A percentile compares a stretch with the other conserved stretches of the same genome.
These are phyloP conservation scores for Zygnema cylindricum DNA, from an alignment of 139 green algal genomes.

Conservation along the genomic window DNA sequence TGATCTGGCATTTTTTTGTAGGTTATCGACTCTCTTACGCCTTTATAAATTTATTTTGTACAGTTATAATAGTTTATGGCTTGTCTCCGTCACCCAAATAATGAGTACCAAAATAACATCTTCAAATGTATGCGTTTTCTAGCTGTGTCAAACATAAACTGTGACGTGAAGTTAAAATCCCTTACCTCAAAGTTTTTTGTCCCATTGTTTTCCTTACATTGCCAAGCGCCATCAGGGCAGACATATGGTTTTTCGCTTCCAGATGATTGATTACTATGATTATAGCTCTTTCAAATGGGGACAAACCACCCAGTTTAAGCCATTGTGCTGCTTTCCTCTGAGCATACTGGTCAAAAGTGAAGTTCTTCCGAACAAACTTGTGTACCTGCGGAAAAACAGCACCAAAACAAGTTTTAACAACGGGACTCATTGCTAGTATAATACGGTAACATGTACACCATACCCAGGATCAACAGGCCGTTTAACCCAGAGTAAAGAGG, in stretches of 20 bases:
- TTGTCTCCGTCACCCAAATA: too few relatives aligned
- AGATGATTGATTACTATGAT: not conserved
- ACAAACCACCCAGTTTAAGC: not conserved
- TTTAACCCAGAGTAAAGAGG: slow-evolving; percentile 6
- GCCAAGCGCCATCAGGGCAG: not conserved
- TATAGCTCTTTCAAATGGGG: slow-evolving; percentile 7
- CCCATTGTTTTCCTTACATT: not conserved
- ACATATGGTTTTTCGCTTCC: not conserved
- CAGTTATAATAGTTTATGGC: too few relatives aligned
- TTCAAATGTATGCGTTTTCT: too few relatives aligned
- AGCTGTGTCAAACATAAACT: too few relatives aligned
- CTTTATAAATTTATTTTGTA: too few relatives aligned
- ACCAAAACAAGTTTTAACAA: too few relatives aligned
- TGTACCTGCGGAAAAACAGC: slow-evolving; percentile 22
- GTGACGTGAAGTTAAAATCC: too few relatives aligned
- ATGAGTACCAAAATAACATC: too few relatives aligned
- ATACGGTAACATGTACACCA: too few relatives aligned
- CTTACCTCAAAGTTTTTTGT: not conserved
- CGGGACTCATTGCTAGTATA: too few relatives aligned
- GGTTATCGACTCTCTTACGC: too few relatives aligned
- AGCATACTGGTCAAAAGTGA: slow-evolving; percentile 35
- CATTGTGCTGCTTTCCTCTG: not conserved
- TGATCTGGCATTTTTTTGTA: too few relatives aligned
- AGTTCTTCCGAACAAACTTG: slow-evolving; percentile 28
- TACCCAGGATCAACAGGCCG: not conserved